Conservation (phyloP, 306 rosid species). For the Cicer bijugum region DNA sequence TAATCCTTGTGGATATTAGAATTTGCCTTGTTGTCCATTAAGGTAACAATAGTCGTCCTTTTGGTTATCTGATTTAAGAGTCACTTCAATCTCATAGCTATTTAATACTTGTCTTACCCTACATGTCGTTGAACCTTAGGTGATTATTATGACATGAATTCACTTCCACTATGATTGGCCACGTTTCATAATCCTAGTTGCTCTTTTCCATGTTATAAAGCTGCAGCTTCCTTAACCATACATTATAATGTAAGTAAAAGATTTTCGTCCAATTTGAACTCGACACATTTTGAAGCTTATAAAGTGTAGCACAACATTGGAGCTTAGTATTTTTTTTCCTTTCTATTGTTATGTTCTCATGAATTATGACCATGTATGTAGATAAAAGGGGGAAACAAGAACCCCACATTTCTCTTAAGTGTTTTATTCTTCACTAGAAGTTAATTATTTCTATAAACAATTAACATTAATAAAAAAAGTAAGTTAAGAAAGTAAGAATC, state of each 20-base stretch:
- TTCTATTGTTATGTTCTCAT: neutral
- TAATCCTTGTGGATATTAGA: no score
- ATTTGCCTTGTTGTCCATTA: slow-evolving; percentile 15
- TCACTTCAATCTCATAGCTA: slow-evolving; percentile 46
- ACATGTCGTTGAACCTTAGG: slow-evolving; percentile 25
- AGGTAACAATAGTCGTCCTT: slow-evolving; percentile 10
- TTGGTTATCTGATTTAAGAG: slow-evolving; percentile 39
- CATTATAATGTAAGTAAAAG: neutral
- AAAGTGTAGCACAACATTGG: neutral
- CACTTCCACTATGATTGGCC: slow-evolving; percentile 12
- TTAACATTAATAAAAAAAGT: neutral
- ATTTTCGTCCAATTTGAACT: slow-evolving; percentile 8
- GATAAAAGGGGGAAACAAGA: neutral
- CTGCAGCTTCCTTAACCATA: neutral
- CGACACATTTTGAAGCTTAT: slow-evolving; percentile 30
- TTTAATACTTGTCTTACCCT: slow-evolving; percentile 29
- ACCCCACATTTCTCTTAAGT: slow-evolving; percentile 13
- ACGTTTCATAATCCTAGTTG: slow-evolving; percentile 46
- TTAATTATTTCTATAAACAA: neutral
- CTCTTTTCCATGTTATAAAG: neutral
- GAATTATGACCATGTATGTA: neutral
- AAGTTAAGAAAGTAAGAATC: no score
- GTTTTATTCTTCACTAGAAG: neutral
- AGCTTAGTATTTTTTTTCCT: neutral
- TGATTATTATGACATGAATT: slow-evolving; percentile 3